Evolutionary conservation across 768 basidiomycete genomes (phyloP).

Genomic region (Russula virescens): DNA sequence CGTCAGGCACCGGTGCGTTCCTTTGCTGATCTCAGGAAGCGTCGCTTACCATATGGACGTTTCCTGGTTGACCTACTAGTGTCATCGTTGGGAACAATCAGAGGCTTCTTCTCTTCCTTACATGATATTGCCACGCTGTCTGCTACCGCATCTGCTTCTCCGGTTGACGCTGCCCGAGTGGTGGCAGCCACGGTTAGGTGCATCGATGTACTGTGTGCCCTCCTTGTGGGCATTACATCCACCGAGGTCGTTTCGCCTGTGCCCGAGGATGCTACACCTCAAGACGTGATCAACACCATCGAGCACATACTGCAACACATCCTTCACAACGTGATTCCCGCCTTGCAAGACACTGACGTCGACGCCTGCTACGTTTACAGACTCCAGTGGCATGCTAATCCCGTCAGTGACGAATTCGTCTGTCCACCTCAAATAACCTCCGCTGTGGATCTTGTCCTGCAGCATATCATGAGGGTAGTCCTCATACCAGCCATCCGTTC

Average conservation of each 20-base stretch:
- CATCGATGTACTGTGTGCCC: background rate
- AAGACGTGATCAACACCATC: slow-evolving; percentile 6
- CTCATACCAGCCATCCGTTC: slow-evolving; percentile 13
- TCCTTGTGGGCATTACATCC: slow-evolving; percentile 6
- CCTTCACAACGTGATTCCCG: background rate
- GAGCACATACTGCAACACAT: background rate
- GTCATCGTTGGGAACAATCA: background rate
- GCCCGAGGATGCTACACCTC: background rate
- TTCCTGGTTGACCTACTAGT: background rate
- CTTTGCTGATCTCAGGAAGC: background rate
- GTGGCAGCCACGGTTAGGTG: slow-evolving; percentile 6
- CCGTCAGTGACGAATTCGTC: background rate
- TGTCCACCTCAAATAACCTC: background rate
- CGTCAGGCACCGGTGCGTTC: background rate
- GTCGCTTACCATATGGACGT: slow-evolving; percentile 3
- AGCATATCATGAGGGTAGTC: background rate
- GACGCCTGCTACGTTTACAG: background rate
- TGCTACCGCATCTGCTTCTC: background rate
- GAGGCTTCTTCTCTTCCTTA: slow-evolving; percentile 15
- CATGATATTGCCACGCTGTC: background rate
- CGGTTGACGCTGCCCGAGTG: background rate
- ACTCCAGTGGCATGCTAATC: background rate
- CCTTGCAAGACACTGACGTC: background rate
- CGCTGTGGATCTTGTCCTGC: slow-evolving; percentile 6
- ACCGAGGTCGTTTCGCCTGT: background rate